phyloP scores from a whole-genome alignment of 139 green algal species.

The Nannochloris sp. region DNA sequence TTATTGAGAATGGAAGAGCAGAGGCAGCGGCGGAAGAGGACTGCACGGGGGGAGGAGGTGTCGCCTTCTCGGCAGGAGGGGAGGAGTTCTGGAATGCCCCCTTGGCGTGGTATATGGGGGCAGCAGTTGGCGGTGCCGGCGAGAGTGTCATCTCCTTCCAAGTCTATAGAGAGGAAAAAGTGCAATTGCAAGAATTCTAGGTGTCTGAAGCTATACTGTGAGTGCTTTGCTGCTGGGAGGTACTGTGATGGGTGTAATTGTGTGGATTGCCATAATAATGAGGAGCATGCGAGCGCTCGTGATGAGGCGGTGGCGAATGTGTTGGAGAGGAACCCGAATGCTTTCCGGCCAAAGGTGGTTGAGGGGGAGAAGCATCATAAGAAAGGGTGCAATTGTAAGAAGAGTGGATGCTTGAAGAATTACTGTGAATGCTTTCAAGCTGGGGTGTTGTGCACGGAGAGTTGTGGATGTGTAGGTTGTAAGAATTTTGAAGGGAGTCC shows the following conservation, averaged over 20 bases:
- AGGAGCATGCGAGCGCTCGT: conserved; percentile 51
- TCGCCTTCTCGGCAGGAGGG: background rate
- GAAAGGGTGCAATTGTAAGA: conserved; percentile 91
- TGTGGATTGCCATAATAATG: conserved; percentile 79
- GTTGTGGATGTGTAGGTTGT: conserved; percentile 83
- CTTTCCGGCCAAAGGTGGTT: conserved; percentile 80
- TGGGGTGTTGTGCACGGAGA: conserved; percentile 68
- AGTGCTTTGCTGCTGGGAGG: conserved; percentile 62
- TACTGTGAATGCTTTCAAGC: conserved; percentile 70
- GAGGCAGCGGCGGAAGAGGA: background rate
- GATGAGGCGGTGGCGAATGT: conserved; percentile 75
- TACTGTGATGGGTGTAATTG: conserved; percentile 73
- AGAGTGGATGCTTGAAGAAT: conserved; percentile 60
- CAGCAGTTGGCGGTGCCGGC: background rate
- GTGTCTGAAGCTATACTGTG: conserved; percentile 89
- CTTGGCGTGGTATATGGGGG: background rate
- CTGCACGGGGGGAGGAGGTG: background rate
- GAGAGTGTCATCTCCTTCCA: background rate
- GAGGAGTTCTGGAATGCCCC: background rate
- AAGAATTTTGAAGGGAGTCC: conserved; percentile 66
- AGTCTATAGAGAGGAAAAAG: conserved; percentile 9
- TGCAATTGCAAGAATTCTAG: conserved; percentile 85
- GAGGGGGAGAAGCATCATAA: conserved; percentile 41
- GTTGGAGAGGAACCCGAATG: conserved; percentile 80
- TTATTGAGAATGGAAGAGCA: conserved; percentile 4